Evolutionary conservation across 225 moss, liverwort and hornwort genomes (phyloP).

Genomic region (Bryoerythrophyllum caledonicum): DNA sequence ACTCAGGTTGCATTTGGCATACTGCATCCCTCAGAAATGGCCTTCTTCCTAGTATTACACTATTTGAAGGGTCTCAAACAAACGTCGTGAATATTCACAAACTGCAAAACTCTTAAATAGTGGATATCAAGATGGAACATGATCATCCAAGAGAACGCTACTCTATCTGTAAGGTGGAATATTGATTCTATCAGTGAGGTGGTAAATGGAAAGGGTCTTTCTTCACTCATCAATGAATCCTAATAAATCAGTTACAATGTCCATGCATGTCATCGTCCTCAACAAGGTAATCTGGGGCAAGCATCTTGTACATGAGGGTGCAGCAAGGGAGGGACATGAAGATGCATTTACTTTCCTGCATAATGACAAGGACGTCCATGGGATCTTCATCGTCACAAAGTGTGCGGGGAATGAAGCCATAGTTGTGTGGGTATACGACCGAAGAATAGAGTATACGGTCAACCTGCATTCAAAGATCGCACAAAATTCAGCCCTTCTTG

Average conservation of each 20-base stretch:
- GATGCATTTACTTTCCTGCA: conserved; percentile 60
- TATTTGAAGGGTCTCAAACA: background rate
- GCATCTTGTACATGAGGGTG: background rate
- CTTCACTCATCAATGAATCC: background rate
- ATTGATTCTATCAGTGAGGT: background rate
- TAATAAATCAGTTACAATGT: background rate
- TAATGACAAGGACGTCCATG: conserved; percentile 81
- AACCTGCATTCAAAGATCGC: conserved; percentile 50
- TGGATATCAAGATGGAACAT: background rate
- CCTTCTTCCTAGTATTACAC: background rate
- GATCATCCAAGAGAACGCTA: background rate
- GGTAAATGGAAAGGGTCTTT: no score
- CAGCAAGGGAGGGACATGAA: background rate
- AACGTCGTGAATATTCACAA: background rate
- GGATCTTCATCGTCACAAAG: conserved; percentile 92
- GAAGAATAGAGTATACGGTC: conserved; percentile 88
- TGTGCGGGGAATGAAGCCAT: conserved; percentile 92
- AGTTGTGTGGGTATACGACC: conserved; percentile 92
- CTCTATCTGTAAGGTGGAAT: no score
- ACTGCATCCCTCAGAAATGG: background rate
- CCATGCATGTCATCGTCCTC: background rate
- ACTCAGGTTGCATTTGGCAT: background rate
- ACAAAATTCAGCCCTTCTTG: background rate
- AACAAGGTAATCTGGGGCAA: background rate
- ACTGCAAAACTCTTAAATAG: background rate